Evolutionary conservation across 129 eudicot genomes (phyloP).

Genomic region (Rutidosis leptorrhynchoides): DNA sequence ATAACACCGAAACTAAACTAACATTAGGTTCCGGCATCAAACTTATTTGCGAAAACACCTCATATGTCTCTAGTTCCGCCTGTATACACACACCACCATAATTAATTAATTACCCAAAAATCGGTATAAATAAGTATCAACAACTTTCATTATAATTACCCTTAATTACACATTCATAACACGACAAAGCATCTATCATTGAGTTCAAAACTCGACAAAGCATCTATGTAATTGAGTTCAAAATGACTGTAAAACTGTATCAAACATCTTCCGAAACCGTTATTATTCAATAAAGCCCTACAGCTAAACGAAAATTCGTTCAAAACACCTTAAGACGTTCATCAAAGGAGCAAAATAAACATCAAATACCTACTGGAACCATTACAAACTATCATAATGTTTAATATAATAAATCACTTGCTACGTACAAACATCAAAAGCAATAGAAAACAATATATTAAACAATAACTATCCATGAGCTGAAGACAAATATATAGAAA

Average conservation of each 20-base stretch:
- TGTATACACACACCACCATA: too few relatives aligned
- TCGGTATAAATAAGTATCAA: background rate
- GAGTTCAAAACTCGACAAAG: background rate
- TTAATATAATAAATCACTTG: too few relatives aligned
- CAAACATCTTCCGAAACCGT: background rate
- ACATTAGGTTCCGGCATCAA: conserved; percentile 58
- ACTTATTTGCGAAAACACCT: conserved; percentile 80
- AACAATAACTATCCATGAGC: too few relatives aligned
- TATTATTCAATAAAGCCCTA: background rate
- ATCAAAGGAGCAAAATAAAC: conserved; percentile 17
- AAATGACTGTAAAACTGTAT: background rate
- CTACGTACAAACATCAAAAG: too few relatives aligned
- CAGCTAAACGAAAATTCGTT: background rate
- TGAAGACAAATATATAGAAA: too few relatives aligned
- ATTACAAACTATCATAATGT: too few relatives aligned
- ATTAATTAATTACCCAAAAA: background rate
- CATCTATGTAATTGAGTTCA: too few relatives aligned
- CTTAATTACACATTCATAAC: conserved; percentile 58
- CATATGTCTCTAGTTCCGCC: conserved; percentile 91
- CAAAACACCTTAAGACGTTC: conserved; percentile 14
- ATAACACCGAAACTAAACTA: too few relatives aligned
- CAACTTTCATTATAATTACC: conserved; percentile 33
- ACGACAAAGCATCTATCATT: conserved; percentile 50
- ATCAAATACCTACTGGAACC: conserved; percentile 5
- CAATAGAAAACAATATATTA: too few relatives aligned